Conservation (phyloP, 495 filamentous ascomycete genomes). For the Penicillium pancosmium region DNA sequence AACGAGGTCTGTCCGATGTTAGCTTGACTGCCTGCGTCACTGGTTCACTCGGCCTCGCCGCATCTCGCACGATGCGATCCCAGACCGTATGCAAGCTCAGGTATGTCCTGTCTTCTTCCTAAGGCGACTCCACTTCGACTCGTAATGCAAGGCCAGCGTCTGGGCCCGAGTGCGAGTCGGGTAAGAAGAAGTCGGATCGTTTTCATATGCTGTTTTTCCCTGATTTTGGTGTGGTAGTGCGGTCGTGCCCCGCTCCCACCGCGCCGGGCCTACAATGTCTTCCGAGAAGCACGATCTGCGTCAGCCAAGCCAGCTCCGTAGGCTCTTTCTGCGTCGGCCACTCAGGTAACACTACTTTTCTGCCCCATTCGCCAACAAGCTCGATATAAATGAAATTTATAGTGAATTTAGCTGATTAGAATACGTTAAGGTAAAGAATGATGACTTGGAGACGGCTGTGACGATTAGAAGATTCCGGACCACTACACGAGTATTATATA, state of each 20-base stretch:
- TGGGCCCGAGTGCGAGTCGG: slow-evolving; percentile 19
- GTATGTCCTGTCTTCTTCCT: slow-evolving; percentile 24
- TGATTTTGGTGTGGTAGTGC: slow-evolving; percentile 18
- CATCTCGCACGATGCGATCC: slow-evolving; percentile 26
- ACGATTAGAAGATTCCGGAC: no score
- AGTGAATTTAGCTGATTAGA: no score
- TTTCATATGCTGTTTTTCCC: slow-evolving; percentile 16
- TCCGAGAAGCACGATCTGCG: no score
- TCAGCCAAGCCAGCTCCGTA: no score
- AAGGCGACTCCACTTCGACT: slow-evolving; percentile 22
- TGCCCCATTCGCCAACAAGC: no score
- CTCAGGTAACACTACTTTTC: no score
- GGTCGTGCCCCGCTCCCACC: slow-evolving; percentile 2
- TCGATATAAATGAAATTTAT: no score
- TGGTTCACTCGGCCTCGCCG: slow-evolving; percentile 19
- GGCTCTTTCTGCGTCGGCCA: no score
- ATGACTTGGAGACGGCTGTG: no score
- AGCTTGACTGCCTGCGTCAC: slow-evolving; percentile 21
- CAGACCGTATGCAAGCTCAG: slow-evolving; percentile 25
- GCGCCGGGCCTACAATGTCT: slow-evolving; percentile 6
- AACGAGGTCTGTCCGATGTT: slow-evolving; percentile 21
- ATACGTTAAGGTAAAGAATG: no score
- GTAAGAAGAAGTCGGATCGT: slow-evolving; percentile 18
- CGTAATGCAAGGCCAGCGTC: slow-evolving; percentile 19
- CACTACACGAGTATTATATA: no score